Evolutionary conservation across 805 yeast genomes (phyloP).

Genomic region (Suhomyces kilbournensis): DNA sequence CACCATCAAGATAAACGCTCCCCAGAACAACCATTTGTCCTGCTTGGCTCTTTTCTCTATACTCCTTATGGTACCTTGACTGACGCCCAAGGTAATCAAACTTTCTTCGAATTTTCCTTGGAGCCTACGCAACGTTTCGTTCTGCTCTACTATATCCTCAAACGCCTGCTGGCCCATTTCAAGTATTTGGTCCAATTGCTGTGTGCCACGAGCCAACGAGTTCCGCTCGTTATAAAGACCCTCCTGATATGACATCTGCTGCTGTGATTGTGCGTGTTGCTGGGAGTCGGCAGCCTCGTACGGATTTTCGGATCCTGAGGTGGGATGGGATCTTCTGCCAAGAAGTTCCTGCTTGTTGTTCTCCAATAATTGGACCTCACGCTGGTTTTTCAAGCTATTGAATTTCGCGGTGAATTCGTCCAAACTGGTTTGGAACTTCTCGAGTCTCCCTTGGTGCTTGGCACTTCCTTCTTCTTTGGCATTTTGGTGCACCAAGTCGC

Average conservation of each 20-base stretch:
- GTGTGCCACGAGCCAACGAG: conserved; percentile 63
- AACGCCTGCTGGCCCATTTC: conserved; percentile 87
- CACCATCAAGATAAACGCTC: conserved; percentile 61
- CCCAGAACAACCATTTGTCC: conserved; percentile 85
- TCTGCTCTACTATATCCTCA: conserved; percentile 83
- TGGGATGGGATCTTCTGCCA: conserved; percentile 41
- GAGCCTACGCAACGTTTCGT: conserved; percentile 61
- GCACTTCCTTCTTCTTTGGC: conserved; percentile 51
- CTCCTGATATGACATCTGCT: conserved; percentile 44
- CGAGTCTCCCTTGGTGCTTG: conserved; percentile 51
- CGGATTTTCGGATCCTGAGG: conserved; percentile 46
- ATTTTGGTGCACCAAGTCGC: conserved; percentile 57
- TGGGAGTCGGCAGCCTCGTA: conserved; percentile 23
- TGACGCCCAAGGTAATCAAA: conserved; percentile 80
- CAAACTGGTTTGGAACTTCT: conserved; percentile 50
- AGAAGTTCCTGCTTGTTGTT: conserved; percentile 51
- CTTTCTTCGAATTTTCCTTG: conserved; percentile 64
- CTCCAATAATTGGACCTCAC: conserved; percentile 53
- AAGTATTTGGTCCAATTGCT: conserved; percentile 82
- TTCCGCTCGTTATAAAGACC: conserved; percentile 71
- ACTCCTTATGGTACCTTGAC: conserved; percentile 74
- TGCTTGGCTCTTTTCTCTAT: conserved; percentile 80
- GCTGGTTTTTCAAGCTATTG: conserved; percentile 49
- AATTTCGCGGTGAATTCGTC: conserved; percentile 49
- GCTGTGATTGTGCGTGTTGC: conserved; percentile 24